A percentile compares a stretch with the other conserved stretches of the same genome.
These are phyloP conservation scores for Saccharomyces uvarum DNA, from an alignment of 1,139 yeast genomes.

Conservation along the genomic window DNA sequence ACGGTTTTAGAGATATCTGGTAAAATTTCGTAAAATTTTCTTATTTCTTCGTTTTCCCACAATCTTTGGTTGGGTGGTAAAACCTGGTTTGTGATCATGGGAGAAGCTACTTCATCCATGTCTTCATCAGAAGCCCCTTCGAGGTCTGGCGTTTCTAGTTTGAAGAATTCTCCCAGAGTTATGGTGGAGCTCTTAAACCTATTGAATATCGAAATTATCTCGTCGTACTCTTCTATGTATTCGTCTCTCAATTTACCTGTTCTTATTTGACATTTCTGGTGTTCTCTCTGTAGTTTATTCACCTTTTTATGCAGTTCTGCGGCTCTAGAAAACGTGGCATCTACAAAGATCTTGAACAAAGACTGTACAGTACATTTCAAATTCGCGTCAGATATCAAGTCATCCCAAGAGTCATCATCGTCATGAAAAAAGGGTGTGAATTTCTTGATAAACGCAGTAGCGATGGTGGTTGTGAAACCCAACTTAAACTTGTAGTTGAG, in stretches of 20 bases:
- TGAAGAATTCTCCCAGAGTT: conserved; percentile 40
- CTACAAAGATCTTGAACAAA: conserved; percentile 43
- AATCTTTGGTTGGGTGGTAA: conserved; percentile 31
- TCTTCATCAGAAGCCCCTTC: conserved; percentile 23
- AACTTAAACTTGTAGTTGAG: conserved; percentile 42
- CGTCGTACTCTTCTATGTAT: conserved; percentile 39
- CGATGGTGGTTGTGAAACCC: conserved; percentile 44
- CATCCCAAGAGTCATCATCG: conserved; percentile 21
- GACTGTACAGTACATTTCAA: conserved; percentile 28
- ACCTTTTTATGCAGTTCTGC: conserved; percentile 35
- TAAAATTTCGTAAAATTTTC: conserved; percentile 49
- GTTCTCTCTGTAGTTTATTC: conserved; percentile 35
- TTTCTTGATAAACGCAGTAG: conserved; percentile 46
- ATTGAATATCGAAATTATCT: conserved; percentile 36
- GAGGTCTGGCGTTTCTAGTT: conserved; percentile 30
- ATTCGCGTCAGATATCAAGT: conserved; percentile 18
- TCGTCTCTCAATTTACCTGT: conserved; percentile 60
- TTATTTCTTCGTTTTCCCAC: conserved; percentile 65
- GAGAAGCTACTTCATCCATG: conserved; percentile 9
- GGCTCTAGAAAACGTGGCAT: conserved; percentile 38
- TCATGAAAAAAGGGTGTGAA: conserved; percentile 34
- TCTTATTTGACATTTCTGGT: conserved; percentile 51
- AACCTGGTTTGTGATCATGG: conserved; percentile 23
- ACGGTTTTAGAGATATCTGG: conserved; percentile 32
- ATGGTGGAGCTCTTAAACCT: conserved; percentile 41